These are phyloP conservation scores for Leonotis leonurus DNA, from an alignment of 257 asterid species.

Conservation along the genomic window DNA sequence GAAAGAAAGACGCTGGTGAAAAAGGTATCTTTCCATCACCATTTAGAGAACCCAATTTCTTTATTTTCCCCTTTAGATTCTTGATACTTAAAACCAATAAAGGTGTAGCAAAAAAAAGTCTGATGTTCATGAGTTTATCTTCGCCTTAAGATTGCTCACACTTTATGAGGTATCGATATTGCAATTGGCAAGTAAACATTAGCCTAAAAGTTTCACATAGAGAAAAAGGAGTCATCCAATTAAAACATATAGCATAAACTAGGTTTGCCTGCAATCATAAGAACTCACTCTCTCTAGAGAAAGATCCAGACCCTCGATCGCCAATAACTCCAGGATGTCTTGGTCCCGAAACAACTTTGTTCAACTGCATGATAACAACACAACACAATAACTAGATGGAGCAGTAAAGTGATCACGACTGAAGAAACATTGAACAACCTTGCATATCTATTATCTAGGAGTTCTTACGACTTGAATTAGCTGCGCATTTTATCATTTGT, in stretches of 20 bases:
- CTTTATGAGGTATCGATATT: neutral
- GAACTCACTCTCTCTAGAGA: conserved; percentile 85
- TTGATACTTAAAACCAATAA: no score
- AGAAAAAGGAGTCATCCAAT: neutral
- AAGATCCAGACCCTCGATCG: conserved; percentile 89
- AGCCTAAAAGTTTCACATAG: neutral
- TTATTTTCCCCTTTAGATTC: neutral
- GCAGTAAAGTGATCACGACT: neutral
- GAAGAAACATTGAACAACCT: neutral
- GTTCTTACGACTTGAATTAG: neutral
- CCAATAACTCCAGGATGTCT: conserved; percentile 90
- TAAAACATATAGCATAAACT: neutral
- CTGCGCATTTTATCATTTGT: neutral
- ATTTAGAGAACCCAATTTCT: neutral
- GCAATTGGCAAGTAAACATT: neutral
- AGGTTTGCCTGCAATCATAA: conserved; percentile 3
- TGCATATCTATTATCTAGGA: neutral
- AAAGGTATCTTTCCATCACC: neutral
- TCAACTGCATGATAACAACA: conserved; percentile 47
- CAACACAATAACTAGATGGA: neutral
- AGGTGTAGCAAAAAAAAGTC: neutral
- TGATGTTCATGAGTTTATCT: neutral
- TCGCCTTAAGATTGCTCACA: neutral
- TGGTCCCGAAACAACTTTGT: conserved; percentile 79
- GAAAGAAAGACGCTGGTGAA: neutral